Conservation (phyloP, 2,329 filamentous ascomycete species). For the Lasiodiplodia theobromae region DNA sequence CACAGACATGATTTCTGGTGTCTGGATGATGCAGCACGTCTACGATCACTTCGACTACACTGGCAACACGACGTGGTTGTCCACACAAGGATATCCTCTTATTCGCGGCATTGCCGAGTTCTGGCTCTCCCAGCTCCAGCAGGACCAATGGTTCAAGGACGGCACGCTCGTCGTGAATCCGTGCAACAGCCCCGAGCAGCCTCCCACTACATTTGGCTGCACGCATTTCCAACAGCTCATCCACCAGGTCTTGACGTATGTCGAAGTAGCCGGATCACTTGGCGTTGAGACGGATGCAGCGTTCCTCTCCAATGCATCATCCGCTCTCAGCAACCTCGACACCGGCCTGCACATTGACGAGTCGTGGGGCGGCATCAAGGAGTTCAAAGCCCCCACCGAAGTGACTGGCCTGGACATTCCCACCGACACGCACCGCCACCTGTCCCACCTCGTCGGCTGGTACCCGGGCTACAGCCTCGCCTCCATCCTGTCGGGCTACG, state of each 20-base stretch:
- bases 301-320: constrained; percentile 48
- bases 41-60: constrained; percentile 65
- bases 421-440: constrained; percentile 58
- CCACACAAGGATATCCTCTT: constrained; percentile 52
- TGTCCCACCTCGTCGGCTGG: constrained; percentile 65
- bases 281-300: constrained; percentile 40
- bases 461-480: constrained; percentile 61
- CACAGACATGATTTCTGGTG: constrained; percentile 56
- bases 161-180: constrained; percentile 63
- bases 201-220: constrained; percentile 59
- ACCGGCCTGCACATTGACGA: constrained; percentile 57
- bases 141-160: constrained; percentile 59
- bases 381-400: constrained; percentile 57
- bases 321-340: constrained; percentile 56
- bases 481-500: constrained; percentile 52
- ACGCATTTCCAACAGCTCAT: constrained; percentile 63
- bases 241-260: constrained; percentile 46
- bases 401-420: constrained; percentile 48
- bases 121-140: constrained; percentile 62
- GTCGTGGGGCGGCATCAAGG: constrained; percentile 54
- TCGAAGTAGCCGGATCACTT: constrained; percentile 35
- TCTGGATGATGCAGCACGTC: constrained; percentile 68
- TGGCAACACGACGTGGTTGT: constrained; percentile 55
- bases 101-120: constrained; percentile 54
- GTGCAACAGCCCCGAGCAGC: constrained; percentile 66